These are phyloP conservation scores for Sphaerulina vaccinii DNA, from an alignment of 2,329 filamentous ascomycete species.

Conservation along the genomic window DNA sequence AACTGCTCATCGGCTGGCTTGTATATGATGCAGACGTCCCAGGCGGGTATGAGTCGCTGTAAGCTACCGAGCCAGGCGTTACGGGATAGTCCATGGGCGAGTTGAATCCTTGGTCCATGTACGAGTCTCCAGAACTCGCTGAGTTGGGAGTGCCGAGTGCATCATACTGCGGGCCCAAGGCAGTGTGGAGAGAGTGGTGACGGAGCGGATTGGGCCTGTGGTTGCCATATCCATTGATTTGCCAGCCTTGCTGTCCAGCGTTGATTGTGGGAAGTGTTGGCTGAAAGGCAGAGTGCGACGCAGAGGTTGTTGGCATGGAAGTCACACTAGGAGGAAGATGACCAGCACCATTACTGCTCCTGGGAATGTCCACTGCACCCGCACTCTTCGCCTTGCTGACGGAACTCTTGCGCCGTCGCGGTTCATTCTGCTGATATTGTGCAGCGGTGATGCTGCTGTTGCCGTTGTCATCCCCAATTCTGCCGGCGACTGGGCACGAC, in stretches of 20 bases:
- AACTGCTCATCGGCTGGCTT: conserved; percentile 20
- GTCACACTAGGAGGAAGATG: not conserved
- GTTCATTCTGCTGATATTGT: conserved; percentile 22
- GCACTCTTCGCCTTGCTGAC: conserved; percentile 13
- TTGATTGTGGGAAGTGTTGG: conserved; percentile 21
- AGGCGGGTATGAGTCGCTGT: conserved; percentile 41
- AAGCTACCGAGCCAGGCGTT: conserved; percentile 45
- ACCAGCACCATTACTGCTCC: not conserved
- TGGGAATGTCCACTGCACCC: conserved; percentile 2
- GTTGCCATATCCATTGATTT: conserved; percentile 41
- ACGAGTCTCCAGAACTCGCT: conserved; percentile 48
- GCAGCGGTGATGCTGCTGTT: conserved; percentile 14
- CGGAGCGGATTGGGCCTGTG: conserved; percentile 35
- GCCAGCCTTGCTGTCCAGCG: conserved; percentile 34
- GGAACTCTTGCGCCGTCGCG: conserved; percentile 14
- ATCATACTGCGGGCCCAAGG: conserved; percentile 43
- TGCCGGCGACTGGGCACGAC: conserved; percentile 64
- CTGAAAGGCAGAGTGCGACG: conserved; percentile 14
- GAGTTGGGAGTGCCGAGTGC: conserved; percentile 46
- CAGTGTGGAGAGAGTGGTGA: conserved; percentile 44
- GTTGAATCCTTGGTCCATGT: conserved; percentile 49
- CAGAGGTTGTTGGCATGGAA: conserved; percentile 16
- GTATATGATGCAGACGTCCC: conserved; percentile 27
- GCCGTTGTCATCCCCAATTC: conserved; percentile 31
- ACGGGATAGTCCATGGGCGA: conserved; percentile 49